phyloP scores from a whole-genome alignment of 164 flowering plant species.

The Cinnamomum chago region DNA sequence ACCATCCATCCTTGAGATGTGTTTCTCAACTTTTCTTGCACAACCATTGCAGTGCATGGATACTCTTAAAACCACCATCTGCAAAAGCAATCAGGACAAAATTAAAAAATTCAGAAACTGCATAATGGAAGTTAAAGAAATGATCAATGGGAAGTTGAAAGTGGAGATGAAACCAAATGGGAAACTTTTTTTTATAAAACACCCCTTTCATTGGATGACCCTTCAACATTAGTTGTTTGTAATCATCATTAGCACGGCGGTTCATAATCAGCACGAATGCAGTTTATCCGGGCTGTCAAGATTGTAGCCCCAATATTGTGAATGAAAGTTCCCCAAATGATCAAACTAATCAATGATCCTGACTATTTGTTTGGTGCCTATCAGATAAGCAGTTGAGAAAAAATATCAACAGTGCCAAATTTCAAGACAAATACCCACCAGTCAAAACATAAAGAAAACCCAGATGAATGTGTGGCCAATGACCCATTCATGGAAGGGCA shows the following conservation, averaged over 20 bases:
- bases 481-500: background rate
- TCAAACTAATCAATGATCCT: no score
- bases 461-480: background rate
- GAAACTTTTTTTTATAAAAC: background rate
- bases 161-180: background rate
- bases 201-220: no score
- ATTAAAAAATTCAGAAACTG: background rate
- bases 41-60: constrained; percentile 97
- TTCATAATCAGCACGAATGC: no score
- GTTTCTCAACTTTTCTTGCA: constrained; percentile 83
- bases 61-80: constrained; percentile 89
- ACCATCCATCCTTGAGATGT: constrained; percentile 93
- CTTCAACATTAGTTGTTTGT: no score
- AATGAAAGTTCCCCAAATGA: no score
- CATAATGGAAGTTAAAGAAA: background rate
- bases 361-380: no score
- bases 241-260: no score
- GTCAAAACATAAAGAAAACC: background rate
- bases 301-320: no score
- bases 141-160: background rate
- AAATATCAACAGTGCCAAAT: background rate
- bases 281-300: no score
- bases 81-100: constrained; percentile 6
- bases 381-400: no score
- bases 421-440: background rate